These are phyloP conservation scores for Bretziella fagacearum DNA, from an alignment of 2,329 filamentous ascomycete genomes.

Conservation along the genomic window DNA sequence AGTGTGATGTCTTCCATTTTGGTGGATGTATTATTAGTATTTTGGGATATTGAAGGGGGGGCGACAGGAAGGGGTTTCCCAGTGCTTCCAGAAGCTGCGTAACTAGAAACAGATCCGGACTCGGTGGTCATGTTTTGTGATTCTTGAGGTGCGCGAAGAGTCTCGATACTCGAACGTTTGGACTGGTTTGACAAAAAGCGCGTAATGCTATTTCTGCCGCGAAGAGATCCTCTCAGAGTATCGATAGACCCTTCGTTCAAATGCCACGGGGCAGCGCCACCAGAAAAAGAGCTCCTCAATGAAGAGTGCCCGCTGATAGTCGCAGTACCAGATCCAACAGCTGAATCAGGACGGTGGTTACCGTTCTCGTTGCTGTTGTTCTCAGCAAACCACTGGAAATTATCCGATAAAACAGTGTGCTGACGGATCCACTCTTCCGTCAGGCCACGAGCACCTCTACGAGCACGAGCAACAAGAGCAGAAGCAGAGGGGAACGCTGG, in stretches of 20 bases:
- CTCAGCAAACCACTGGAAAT: background rate
- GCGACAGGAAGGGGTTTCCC: constrained; percentile 12
- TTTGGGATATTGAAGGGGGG: background rate
- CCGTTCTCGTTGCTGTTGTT: background rate
- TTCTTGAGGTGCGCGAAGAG: constrained; percentile 21
- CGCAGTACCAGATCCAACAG: constrained; percentile 32
- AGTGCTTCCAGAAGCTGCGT: constrained; percentile 2
- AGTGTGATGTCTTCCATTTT: constrained; percentile 16
- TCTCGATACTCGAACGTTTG: constrained; percentile 39
- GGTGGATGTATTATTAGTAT: background rate
- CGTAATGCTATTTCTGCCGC: constrained; percentile 3
- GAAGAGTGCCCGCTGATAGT: constrained; percentile 60
- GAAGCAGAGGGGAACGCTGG: constrained; percentile 33
- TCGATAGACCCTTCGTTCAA: constrained; percentile 23
- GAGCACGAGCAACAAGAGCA: constrained; percentile 45
- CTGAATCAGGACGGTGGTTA: constrained; percentile 44
- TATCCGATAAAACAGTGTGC: constrained; percentile 39
- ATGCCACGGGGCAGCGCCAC: constrained; percentile 34
- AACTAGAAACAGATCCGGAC: constrained; percentile 1
- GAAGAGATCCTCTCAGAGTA: constrained; percentile 26
- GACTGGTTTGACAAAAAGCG: constrained; percentile 19
- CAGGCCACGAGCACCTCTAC: constrained; percentile 43
- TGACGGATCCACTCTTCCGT: constrained; percentile 78
- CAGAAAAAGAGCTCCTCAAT: constrained; percentile 47
- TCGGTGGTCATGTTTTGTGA: constrained; percentile 13